Evolutionary conservation across 805 yeast genomes (phyloP), one percentile per base, ranked within the genome.

Genomic region (Lipomyces starkeyi): DNA sequence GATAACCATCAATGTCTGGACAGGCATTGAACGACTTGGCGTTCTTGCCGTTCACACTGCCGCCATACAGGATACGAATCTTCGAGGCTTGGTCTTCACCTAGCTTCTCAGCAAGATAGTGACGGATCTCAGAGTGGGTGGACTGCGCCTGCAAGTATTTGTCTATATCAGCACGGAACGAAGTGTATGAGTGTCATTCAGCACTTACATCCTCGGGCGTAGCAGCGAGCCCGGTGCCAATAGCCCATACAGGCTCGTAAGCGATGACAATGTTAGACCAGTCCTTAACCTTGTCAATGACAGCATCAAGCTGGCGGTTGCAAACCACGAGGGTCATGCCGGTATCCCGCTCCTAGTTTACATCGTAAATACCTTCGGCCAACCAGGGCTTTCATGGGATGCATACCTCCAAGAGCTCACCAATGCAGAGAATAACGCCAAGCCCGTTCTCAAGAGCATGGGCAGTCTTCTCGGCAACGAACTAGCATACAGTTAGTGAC

Each of bases 201-300:
- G 27, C 2, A 34, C 47, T 35, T 20, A 34, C 52, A 80, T 95
- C 99, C 75, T 90, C 91, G 75, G 99, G 93, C 76, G 99, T 95
- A 71, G 99, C 98, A 77, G 98, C 97, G 79, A 95, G 88, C 79
- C 99, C 99, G 76, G 98, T 93, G 81, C 99, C 99, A 77, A 95
- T 95, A 77, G 99, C 99, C 99, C 99, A 95, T 75, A 95, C 97
- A 77, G 99, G 99, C 85, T 95, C 99, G 85, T 95, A 95, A 78
- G 99, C 99, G 81, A 95, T 83, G 74, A 95, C 98, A 74, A 95
- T 85, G 81, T 91, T 86, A 73, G 90, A 77, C 98, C 98, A 94
- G 88, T 93, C 98, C 77, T 80, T 77, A 72, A 92, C 88, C 70
- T 89, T 84, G 79, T 87, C 90, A 77, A 90, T 83, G 71, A 90